Base-by-base conservation (phyloP, 176 grass and related monocot species). In the Avena eriantha region DNA sequence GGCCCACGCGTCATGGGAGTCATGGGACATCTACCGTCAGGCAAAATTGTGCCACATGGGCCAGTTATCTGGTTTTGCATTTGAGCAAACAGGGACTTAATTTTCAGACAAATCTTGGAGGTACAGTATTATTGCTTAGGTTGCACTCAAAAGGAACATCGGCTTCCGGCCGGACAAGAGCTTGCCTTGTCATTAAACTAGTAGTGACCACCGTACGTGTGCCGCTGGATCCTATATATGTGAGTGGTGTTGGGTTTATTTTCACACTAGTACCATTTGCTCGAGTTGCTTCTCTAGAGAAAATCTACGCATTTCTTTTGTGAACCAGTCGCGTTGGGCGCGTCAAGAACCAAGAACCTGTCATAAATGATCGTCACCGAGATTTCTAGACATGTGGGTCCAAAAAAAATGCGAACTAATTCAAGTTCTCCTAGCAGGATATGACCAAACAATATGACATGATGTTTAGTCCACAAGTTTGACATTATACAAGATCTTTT, bases 121-220 rank as follows among this genome's bases (percentile, higher is more conserved):
- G 12, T 13, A 50, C n/a, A n/a, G n/a, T n/a, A n/a, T n/a, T n/a
- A n/a, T n/a, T 29, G 29, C 29, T 29, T 29, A 16, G n/a, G 55
- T 48, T 71, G 53, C 51, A 83, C 50, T 58, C 49, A 88, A 88
- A 81, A 88, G 77, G 18, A 80, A 59, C 39, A 69, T 86, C 13
- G 13, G 19, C 4, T 61, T 69, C 15, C 29, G 29, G 22, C 34
- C 50, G 50, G 50, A 16, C 50, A 15, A 17, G 29, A 67, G 29
- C 13, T 65, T 23, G 2, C 17, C 6, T 12, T 41, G 39, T 41
- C 39, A 41, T 41, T 41, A 29, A 29, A 29, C 29, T n/a, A n/a
- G n/a, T n/a, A n/a, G n/a, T n/a, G n/a, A n/a, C n/a, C n/a, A n/a
- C n/a, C n/a, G n/a, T n/a, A n/a, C n/a, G n/a, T n/a, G n/a, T n/a